phyloP scores from a whole-genome alignment of 108 stramenopile genomes.

The Conticribra weissflogii region DNA sequence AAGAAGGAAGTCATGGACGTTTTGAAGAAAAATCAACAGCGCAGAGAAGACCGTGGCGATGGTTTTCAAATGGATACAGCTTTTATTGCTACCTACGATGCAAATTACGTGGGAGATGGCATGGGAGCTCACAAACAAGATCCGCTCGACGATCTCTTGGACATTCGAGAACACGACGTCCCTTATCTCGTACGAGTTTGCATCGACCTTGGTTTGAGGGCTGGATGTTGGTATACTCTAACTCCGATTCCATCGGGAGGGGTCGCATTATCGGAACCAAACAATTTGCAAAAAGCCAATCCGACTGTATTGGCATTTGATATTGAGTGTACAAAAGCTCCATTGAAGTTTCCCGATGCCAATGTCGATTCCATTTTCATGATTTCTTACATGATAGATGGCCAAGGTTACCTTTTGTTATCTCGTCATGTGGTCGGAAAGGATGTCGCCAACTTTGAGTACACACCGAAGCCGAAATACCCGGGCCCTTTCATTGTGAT shows the following conservation, averaged over 20 bases:
- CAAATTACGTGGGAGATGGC: constrained; percentile 26
- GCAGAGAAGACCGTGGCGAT: constrained; percentile 19
- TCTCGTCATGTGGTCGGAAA: constrained; percentile 89
- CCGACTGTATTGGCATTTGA: constrained; percentile 96
- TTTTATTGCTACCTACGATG: constrained; percentile 29
- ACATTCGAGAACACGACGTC: constrained; percentile 98
- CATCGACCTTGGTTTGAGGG: constrained; percentile 92
- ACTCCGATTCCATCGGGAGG: constrained; percentile 66
- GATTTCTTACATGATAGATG: constrained; percentile 99
- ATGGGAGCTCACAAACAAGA: constrained; percentile 53
- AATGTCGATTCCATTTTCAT: constrained; percentile 96
- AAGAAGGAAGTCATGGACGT: constrained; percentile 59
- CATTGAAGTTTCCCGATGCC: constrained; percentile 98
- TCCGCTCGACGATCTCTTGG: constrained; percentile 67
- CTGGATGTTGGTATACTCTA: constrained; percentile 96
- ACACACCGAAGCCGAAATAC: constrained; percentile 96
- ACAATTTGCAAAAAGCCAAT: constrained; percentile 91
- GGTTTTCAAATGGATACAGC: constrained; percentile 8
- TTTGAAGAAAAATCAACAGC: constrained; percentile 50
- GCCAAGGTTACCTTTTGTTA: constrained; percentile 92
- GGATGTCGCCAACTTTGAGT: constrained; percentile 97
- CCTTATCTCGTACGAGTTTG: constrained; percentile 92
- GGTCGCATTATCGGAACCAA: constrained; percentile 75
- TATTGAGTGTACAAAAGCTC: constrained; percentile 98
- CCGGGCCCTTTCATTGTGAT: constrained; percentile 97